phyloP scores from a whole-genome alignment of 1,139 yeast genomes.

The Lodderomyces beijingensis region DNA sequence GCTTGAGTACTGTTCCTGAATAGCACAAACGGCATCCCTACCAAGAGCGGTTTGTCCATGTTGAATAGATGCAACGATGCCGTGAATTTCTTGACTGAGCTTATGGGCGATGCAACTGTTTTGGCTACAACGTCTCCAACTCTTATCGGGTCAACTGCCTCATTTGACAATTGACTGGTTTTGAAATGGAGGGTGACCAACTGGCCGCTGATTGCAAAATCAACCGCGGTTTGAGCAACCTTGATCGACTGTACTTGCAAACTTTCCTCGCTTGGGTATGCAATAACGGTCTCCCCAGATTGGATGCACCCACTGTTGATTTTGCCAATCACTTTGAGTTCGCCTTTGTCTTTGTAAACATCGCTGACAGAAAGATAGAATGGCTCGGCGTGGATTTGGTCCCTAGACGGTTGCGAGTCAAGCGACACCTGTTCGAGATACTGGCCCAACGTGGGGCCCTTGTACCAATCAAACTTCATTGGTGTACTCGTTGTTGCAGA shows the following conservation, averaged over 20 bases:
- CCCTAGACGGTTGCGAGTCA: slow-evolving; percentile 1
- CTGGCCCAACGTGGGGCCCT: slow-evolving; percentile 61
- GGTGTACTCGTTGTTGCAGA: no score
- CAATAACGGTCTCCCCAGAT: slow-evolving; percentile 64
- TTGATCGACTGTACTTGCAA: slow-evolving; percentile 32
- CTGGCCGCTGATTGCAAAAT: slow-evolving; percentile 66
- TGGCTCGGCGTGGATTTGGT: slow-evolving; percentile 21
- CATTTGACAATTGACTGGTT: slow-evolving; percentile 35
- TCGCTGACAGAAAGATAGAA: slow-evolving; percentile 53
- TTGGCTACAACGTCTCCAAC: slow-evolving; percentile 73
- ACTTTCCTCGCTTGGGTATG: slow-evolving; percentile 49
- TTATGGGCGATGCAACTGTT: slow-evolving; percentile 37
- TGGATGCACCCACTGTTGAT: slow-evolving; percentile 73
- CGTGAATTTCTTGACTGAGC: slow-evolving; percentile 47
- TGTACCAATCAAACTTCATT: slow-evolving; percentile 62
- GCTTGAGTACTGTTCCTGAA: slow-evolving; percentile 79
- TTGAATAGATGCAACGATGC: slow-evolving; percentile 66
- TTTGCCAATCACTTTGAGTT: slow-evolving; percentile 61
- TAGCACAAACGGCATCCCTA: slow-evolving; percentile 78
- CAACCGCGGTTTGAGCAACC: slow-evolving; percentile 22
- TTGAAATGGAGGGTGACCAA: slow-evolving; percentile 58
- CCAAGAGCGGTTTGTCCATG: slow-evolving; percentile 66
- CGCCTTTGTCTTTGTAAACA: slow-evolving; percentile 26
- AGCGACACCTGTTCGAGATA: slow-evolving; percentile 42
- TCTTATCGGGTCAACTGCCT: slow-evolving; percentile 45